Evolutionary conservation across 2,329 filamentous ascomycete genomes (phyloP), one percentile per base, ranked within the genome.

Genomic region (Trichoderma koningii): DNA sequence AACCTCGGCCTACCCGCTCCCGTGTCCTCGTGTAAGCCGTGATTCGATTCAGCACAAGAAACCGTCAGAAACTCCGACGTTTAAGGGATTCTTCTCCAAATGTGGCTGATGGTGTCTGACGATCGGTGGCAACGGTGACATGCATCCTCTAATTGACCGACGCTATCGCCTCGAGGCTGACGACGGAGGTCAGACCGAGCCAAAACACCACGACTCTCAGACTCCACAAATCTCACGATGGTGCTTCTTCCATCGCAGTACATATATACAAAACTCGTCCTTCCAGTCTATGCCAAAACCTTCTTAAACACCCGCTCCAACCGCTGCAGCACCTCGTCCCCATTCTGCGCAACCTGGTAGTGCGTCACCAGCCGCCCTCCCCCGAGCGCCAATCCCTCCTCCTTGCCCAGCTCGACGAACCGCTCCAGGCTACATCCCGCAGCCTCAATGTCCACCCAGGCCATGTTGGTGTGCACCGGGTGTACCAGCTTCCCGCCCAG

Each of bases 381-480:
- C 63, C 74, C 67, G 5, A 82, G 69, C 66, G 76, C 78, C 64
- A 85, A 71, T 0, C 82, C 82, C 12, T 73, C 76, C 41, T 78
- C 78, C 55, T 72, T 71, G 6, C 78, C 79, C 38, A 81, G 72
- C 69, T 76, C 72, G 15, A 73, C 72, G 59, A 84, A 78, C 45
- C 72, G 74, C 63, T 73, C 73, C 6, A 59, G 67, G 15, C 74
- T 73, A 67, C 81, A 79, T 2, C 85, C 84, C 12, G 85, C 83
- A 1, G 83, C 82, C 34, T 86, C 83, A 17, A 95, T 79, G 74
- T 96, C 89, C 65, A 96, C 73, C 92, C 91, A 96, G 41, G 92
- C 86, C 91, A 96, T 96, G 77, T 96, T 96, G n/a, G 92, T 96
- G 73, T 96, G 88, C 1, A 90, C 88, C 0, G 90, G 89, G 66